A percentile compares a stretch with the other conserved stretches of the same genome.
These are phyloP conservation scores for Eremothecium sinecaudum DNA, from an alignment of 1,139 yeast species.

Conservation along the genomic window DNA sequence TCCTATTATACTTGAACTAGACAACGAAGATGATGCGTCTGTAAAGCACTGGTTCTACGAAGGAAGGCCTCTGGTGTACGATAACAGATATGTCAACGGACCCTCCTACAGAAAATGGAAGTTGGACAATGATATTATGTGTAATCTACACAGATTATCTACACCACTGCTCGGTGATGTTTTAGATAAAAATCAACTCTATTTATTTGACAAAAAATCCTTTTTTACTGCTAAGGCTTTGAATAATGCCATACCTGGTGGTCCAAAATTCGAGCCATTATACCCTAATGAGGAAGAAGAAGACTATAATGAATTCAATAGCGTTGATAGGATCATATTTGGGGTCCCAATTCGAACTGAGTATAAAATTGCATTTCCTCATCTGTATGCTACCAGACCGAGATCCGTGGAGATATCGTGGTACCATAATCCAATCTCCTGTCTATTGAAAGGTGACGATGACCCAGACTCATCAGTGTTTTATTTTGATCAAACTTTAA, in stretches of 20 bases:
- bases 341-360: conserved; percentile 72
- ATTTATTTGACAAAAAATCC: conserved; percentile 66
- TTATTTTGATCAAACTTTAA: conserved; percentile 43
- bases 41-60: conserved; percentile 77
- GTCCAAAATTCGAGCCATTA: conserved; percentile 93
- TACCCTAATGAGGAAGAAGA: conserved; percentile 61
- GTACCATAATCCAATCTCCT: conserved; percentile 54
- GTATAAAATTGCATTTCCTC: conserved; percentile 78
- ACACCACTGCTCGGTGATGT: conserved; percentile 57
- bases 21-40: conserved; percentile 48
- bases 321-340: conserved; percentile 77
- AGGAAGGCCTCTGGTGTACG: conserved; percentile 60
- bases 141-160: conserved; percentile 56
- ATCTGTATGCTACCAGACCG: conserved; percentile 70
- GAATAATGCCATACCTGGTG: conserved; percentile 83
- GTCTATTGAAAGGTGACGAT: conserved; percentile 37
- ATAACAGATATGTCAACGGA: conserved; percentile 52
- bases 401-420: conserved; percentile 50
- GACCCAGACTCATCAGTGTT: conserved; percentile 49
- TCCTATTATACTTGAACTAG: conserved; percentile 55
- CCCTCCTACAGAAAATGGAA: conserved; percentile 65
- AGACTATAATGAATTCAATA: conserved; percentile 82
- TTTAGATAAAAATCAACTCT: conserved; percentile 48
- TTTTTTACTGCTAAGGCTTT: conserved; percentile 87
- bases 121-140: conserved; percentile 51